Evolutionary conservation across 495 filamentous ascomycete species (phyloP), one percentile per base, ranked within the genome.

Genomic region (Penicillium riverlandense): DNA sequence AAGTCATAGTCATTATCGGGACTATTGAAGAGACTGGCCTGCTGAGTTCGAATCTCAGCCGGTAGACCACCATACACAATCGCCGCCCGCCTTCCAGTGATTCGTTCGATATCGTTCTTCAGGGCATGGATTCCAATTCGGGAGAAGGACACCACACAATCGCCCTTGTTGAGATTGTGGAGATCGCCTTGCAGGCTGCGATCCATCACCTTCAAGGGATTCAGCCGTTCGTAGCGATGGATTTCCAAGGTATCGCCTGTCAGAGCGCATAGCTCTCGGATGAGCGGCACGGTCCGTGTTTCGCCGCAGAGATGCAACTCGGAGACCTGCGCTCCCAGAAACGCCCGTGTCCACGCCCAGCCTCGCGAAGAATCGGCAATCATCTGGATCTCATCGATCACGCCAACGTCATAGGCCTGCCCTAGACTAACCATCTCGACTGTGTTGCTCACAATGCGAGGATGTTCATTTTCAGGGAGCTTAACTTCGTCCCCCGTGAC

Each of bases 311-410:
- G 73, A 64, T 99, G 94, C 9, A 99, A 64, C 60, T 99, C 94
- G 47, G 80, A 81, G 4, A 86, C 92, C 60, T 82, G 79, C 5
- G 92, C 63, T 16, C 92, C 94, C 12, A 99, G 73, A 8, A 96
- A 75, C 27, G 92, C 92, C 58, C 90, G 83, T 6, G 92, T 96
- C 94, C 94, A 99, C 29, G 91, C 94, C 89, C 89, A 96, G 2
- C 94, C 94, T 38, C 94, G 84, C 1, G 84, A 75, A 2, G 59
- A 38, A 54, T 88, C 80, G 13, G 82, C 84, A 44, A 97, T 90
- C 92, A 96, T 96, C 59, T 99, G 94, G 44, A 97, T 97, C 67
- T 98, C 91, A 55, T 98, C 91, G 43, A 99, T 88, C 50, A 99
- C 91, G 8, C 88, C 90, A 41, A 97, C 92, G 37, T 97, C 91